Conservation (phyloP, 768 basidiomycete species). For the Boletus subparvulus region DNA sequence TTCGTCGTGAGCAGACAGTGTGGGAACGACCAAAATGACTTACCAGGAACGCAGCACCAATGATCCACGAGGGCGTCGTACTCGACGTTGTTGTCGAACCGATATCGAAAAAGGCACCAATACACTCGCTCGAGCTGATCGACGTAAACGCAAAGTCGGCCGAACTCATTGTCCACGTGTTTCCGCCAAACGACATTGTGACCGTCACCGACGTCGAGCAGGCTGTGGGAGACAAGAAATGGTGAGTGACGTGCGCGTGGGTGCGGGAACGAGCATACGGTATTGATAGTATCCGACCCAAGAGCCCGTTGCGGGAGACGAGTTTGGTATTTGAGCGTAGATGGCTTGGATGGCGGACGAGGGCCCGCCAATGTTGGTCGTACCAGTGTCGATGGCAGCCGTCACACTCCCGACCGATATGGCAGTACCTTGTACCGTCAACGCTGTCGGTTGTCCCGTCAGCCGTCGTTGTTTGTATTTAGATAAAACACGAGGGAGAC, state of each 20-base stretch:
- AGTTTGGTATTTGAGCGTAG: slow-evolving; percentile 46
- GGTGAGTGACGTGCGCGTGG: background rate
- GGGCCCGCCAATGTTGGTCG: slow-evolving; percentile 59
- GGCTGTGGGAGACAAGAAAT: slow-evolving; percentile 15
- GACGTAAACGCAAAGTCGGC: slow-evolving; percentile 46
- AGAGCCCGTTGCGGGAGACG: slow-evolving; percentile 34
- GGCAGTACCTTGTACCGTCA: slow-evolving; percentile 37
- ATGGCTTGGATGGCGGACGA: slow-evolving; percentile 37
- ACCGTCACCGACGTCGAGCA: slow-evolving; percentile 40
- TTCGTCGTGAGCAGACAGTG: background rate
- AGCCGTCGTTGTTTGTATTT: background rate
- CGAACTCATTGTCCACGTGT: slow-evolving; percentile 47
- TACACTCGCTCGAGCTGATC: slow-evolving; percentile 42
- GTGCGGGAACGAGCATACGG: slow-evolving; percentile 27
- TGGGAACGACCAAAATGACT: background rate
- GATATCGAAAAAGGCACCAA: slow-evolving; percentile 54
- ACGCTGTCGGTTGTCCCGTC: slow-evolving; percentile 19
- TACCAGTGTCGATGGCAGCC: slow-evolving; percentile 63
- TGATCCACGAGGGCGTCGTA: slow-evolving; percentile 44
- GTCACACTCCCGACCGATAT: slow-evolving; percentile 22
- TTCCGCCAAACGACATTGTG: slow-evolving; percentile 44
- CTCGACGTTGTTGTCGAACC: slow-evolving; percentile 29
- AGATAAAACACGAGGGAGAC: background rate
- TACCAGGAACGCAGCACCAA: slow-evolving; percentile 51
- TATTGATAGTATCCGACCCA: slow-evolving; percentile 51